phyloP scores from a whole-genome alignment of 2,329 filamentous ascomycete species.

The Lanzia echinophila region DNA sequence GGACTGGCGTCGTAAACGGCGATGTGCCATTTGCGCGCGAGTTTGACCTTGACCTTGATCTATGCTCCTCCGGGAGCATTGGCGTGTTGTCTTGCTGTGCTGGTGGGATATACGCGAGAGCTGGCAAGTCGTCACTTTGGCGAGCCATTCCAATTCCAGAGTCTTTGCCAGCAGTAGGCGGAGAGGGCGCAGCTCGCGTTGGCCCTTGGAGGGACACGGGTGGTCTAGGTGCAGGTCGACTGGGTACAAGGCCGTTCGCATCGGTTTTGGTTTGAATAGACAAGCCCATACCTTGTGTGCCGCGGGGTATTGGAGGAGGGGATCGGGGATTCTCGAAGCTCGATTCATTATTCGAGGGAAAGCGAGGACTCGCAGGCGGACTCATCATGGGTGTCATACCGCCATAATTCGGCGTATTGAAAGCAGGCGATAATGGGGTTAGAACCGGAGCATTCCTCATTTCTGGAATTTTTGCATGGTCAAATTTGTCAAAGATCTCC shows the following conservation, averaged over 20 bases:
- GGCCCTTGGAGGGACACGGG: constrained; percentile 67
- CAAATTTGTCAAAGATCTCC: constrained; percentile 94
- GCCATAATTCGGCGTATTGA: constrained; percentile 50
- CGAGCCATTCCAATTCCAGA: constrained; percentile 57
- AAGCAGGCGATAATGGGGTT: constrained; percentile 31
- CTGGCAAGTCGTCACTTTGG: constrained; percentile 46
- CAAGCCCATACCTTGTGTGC: constrained; percentile 28
- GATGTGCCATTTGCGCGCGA: constrained; percentile 52
- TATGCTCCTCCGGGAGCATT: constrained; percentile 60
- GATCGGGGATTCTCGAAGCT: constrained; percentile 97
- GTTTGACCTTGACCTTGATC: constrained; percentile 63
- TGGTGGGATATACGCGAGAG: constrained; percentile 29
- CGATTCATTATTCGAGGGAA: constrained; percentile 81
- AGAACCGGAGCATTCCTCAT: constrained; percentile 36
- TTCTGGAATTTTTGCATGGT: constrained; percentile 65
- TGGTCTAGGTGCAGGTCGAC: constrained; percentile 81
- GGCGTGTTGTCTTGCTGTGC: constrained; percentile 20
- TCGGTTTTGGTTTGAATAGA: constrained; percentile 42
- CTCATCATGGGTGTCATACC: constrained; percentile 46
- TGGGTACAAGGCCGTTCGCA: constrained; percentile 61
- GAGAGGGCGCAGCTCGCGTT: constrained; percentile 49
- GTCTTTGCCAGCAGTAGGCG: constrained; percentile 52
- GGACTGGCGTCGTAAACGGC: constrained; percentile 20
- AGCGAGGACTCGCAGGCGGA: constrained; percentile 76
- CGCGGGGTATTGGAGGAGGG: constrained; percentile 74